Evolutionary conservation across 2,329 filamentous ascomycete species (phyloP), one percentile per base, ranked within the genome.

Genomic region (Elsinoe ampelina): DNA sequence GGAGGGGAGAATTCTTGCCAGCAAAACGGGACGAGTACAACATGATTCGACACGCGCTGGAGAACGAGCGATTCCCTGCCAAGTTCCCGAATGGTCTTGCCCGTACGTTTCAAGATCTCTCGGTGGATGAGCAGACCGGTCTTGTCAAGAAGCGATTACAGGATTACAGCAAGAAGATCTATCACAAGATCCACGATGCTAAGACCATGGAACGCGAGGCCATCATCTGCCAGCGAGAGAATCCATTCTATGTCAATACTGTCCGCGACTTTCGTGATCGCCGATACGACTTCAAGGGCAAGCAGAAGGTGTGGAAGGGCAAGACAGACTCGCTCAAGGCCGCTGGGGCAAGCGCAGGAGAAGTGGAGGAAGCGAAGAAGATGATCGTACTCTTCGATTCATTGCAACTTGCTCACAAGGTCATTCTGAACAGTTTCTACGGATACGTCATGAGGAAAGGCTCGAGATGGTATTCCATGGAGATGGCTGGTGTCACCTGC

Each of bases 391-490:
- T 98, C 3, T 98, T 89, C 69, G 93, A 98, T 69, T 98, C 93
- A 0, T 77, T 98, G 58, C 95, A 98, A 70, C 77, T 98, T 65
- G 93, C 93, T 0, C 93, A 98, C 77, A 98, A 98, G 71, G 93
- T 98, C 74, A 98, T 98, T 78, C 71, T 98, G 57, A 98, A 98
- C 76, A 95, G 90, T 57, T 98, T 98, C 76, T 98, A 98, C 64
- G 93, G 93, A 61, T 98, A 98, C 68, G 93, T 97, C 70, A 98
- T 98, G 93, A 81, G 93, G 75, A 98, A 98, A 70, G 93, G 93
- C 34, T 98, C 93, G 36, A 84, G 93, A 57, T 98, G 93, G 93
- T 98, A 98, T 69, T 98, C 93, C 15, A 85, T 98, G 81, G 93
- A 98, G 70, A 98, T 98, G 93, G 93, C 95, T 13, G 93, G 93